Evolutionary conservation across 2,329 filamentous ascomycete species (phyloP).

Genomic region (Alternaria sp.): DNA sequence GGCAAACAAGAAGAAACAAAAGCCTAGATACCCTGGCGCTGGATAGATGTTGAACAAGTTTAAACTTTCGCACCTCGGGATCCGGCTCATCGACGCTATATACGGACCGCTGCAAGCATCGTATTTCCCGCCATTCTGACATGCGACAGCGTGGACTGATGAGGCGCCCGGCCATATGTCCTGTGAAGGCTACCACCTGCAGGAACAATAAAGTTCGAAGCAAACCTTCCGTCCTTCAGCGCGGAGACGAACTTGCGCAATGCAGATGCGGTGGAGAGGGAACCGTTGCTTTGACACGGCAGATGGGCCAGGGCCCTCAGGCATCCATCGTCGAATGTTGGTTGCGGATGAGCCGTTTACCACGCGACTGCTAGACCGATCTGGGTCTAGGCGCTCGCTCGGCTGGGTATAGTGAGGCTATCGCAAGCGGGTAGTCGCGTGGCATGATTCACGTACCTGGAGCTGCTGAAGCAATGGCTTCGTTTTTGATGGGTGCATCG

Average conservation of each 20-base stretch:
- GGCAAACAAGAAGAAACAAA: not conserved
- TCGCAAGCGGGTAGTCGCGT: conserved; percentile 1
- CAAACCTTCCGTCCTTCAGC: conserved; percentile 15
- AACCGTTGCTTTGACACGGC: conserved; percentile 4
- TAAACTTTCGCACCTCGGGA: not conserved
- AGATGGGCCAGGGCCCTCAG: not conserved
- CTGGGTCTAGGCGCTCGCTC: not conserved
- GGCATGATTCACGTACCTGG: conserved; percentile 14
- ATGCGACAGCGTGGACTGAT: not conserved
- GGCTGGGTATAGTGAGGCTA: not conserved
- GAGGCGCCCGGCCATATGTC: not conserved
- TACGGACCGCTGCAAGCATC: conserved; percentile 2
- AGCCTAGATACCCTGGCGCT: not conserved
- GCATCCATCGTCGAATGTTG: not conserved
- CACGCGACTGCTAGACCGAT: not conserved
- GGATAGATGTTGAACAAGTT: not conserved
- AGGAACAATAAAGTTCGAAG: not conserved
- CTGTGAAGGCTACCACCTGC: conserved; percentile 1
- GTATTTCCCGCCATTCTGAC: not conserved
- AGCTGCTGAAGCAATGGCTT: conserved; percentile 8
- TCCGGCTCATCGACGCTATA: conserved; percentile 9
- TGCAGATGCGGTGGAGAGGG: conserved; percentile 1
- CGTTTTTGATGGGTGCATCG: conserved; percentile 3
- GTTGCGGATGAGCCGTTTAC: conserved; percentile 4
- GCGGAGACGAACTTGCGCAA: conserved; percentile 17